These are phyloP conservation scores for Diplodia seriata DNA, from an alignment of 2,329 filamentous ascomycete genomes.

Conservation along the genomic window DNA sequence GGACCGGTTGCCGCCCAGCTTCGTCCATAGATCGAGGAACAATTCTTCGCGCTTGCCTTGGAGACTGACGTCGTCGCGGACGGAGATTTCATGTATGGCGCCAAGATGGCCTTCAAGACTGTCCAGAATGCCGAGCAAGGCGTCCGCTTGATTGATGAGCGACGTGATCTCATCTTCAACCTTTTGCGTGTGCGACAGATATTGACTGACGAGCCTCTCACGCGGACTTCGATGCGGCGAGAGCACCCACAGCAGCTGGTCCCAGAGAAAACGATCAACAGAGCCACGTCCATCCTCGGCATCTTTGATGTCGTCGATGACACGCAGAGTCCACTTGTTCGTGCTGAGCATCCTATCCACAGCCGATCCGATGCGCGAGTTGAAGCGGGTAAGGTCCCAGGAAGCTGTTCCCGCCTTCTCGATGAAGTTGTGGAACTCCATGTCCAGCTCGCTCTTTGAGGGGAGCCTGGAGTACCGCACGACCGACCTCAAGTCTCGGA, in stretches of 20 bases:
- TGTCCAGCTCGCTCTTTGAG: slow-evolving; percentile 71
- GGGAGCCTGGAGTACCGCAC: slow-evolving; percentile 74
- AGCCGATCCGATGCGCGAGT: slow-evolving; percentile 74
- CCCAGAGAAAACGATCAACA: slow-evolving; percentile 46
- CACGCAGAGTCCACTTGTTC: slow-evolving; percentile 70
- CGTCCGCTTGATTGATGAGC: slow-evolving; percentile 74
- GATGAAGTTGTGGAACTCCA: slow-evolving; percentile 79
- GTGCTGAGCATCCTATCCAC: slow-evolving; percentile 78
- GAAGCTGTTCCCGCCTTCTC: slow-evolving; percentile 70
- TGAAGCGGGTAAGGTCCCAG: slow-evolving; percentile 74
- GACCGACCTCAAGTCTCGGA: slow-evolving; percentile 75
- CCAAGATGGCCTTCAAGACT: slow-evolving; percentile 73
- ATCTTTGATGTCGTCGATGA: slow-evolving; percentile 46
- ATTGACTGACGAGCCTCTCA: slow-evolving; percentile 72
- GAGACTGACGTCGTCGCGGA: slow-evolving; percentile 67
- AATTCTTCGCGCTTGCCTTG: slow-evolving; percentile 68
- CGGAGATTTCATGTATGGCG: slow-evolving; percentile 72
- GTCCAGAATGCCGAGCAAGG: slow-evolving; percentile 69
- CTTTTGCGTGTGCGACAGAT: slow-evolving; percentile 72
- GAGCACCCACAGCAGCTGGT: slow-evolving; percentile 50
- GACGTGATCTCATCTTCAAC: slow-evolving; percentile 72
- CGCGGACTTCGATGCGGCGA: slow-evolving; percentile 36
- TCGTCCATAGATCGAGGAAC: slow-evolving; percentile 74
- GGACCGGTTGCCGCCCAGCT: slow-evolving; percentile 72
- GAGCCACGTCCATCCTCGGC: slow-evolving; percentile 41